A percentile compares a stretch with the other conserved stretches of the same genome.
Conservation (phyloP, 768 basidiomycete genomes). For the Tricholoma terreum region DNA sequence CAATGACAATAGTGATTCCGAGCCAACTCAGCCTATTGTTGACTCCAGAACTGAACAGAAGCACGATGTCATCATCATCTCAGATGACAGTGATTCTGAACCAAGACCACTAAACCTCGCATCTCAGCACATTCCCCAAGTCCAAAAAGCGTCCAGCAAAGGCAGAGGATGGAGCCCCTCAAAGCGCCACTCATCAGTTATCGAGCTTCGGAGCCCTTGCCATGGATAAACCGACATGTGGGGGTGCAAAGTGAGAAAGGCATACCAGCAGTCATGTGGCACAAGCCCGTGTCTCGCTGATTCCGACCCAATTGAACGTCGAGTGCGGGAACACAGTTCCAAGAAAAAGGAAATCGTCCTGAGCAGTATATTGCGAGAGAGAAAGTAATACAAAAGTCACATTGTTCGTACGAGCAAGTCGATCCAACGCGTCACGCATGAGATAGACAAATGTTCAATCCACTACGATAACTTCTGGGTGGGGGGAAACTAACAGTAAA, state of each 20-base stretch:
- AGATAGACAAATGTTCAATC: slow-evolving; percentile 19
- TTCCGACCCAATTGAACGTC: slow-evolving; percentile 95
- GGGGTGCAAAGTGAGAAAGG: background rate
- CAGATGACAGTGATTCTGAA: no score
- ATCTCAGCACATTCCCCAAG: no score
- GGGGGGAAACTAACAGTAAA: slow-evolving; percentile 96
- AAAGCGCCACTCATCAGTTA: no score
- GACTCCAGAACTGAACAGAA: no score
- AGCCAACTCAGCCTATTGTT: no score
- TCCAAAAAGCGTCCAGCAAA: no score
- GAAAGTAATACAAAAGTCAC: slow-evolving; percentile 35
- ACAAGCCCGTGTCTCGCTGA: slow-evolving; percentile 94
- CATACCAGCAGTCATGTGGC: slow-evolving; percentile 92
- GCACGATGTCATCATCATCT: no score
- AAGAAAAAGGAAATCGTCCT: background rate
- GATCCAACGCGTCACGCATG: no score
- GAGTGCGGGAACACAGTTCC: slow-evolving; percentile 93
- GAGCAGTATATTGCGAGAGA: background rate
- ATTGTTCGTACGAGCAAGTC: slow-evolving; percentile 57
- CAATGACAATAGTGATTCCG: no score
- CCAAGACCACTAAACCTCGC: no score
- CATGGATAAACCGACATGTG: background rate
- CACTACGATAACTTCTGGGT: slow-evolving; percentile 95
- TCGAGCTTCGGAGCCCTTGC: no score
- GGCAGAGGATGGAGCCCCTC: no score